A percentile compares a stretch with the other conserved stretches of the same genome.
These are phyloP conservation scores for Parathielavia hyrcaniae DNA, from an alignment of 495 filamentous ascomycete species.

Conservation along the genomic window DNA sequence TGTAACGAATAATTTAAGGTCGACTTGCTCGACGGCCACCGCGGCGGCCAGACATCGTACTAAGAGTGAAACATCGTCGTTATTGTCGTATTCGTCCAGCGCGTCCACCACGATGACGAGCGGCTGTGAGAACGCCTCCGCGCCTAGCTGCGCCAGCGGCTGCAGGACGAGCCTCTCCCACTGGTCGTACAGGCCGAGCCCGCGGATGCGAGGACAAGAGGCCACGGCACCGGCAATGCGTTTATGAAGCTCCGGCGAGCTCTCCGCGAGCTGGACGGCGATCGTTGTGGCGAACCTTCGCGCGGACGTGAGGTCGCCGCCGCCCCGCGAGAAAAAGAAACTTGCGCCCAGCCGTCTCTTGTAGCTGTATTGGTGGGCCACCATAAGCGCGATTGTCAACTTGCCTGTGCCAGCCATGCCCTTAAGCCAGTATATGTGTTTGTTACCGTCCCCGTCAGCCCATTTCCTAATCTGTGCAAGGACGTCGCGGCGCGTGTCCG, in stretches of 20 bases:
- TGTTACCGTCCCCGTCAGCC: neutral
- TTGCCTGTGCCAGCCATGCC: neutral
- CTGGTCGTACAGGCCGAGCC: neutral
- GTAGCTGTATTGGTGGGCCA: neutral
- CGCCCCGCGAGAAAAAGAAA: neutral
- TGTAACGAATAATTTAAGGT: neutral
- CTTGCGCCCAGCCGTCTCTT: neutral
- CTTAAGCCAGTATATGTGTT: neutral
- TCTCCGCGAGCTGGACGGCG: neutral
- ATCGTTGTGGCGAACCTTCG: neutral
- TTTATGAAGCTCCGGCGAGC: neutral
- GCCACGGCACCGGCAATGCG: neutral
- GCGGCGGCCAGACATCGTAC: neutral
- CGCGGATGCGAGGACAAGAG: neutral
- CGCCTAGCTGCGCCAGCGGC: neutral
- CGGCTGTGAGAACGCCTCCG: neutral
- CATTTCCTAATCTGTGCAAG: slow-evolving; percentile 1
- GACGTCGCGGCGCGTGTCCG: neutral
- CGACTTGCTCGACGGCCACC: neutral
- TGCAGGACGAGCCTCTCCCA: neutral
- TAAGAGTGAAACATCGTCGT: neutral
- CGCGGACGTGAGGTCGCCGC: neutral
- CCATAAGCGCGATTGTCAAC: neutral
- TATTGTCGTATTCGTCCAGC: neutral
- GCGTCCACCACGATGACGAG: neutral